These are phyloP conservation scores for Talaromyces sp. DNA, from an alignment of 2,329 filamentous ascomycete species.

Conservation along the genomic window DNA sequence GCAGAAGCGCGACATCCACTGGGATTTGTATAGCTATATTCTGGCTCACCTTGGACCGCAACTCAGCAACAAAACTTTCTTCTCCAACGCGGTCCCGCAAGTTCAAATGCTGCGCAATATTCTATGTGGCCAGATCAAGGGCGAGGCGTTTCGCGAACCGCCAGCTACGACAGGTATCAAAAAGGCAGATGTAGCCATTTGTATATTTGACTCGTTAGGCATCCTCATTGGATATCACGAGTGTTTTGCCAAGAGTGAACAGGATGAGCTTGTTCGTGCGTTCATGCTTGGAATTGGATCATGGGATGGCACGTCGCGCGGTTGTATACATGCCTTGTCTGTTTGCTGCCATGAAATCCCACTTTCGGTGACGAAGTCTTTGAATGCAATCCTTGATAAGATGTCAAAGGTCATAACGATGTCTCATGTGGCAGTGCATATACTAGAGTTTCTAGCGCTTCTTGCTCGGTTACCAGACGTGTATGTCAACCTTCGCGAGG, in stretches of 20 bases:
- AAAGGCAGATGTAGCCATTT: conserved; percentile 82
- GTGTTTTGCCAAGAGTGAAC: conserved; percentile 74
- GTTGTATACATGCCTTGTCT: conserved; percentile 88
- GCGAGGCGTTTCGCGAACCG: conserved; percentile 72
- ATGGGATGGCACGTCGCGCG: conserved; percentile 81
- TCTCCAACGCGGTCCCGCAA: conserved; percentile 65
- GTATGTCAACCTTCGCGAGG: conserved; percentile 81
- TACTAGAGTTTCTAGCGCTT: conserved; percentile 89
- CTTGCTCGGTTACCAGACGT: conserved; percentile 78
- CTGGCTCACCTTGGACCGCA: conserved; percentile 82
- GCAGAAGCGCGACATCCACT: conserved; percentile 63
- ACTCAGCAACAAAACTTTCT: conserved; percentile 82
- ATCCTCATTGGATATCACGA: conserved; percentile 88
- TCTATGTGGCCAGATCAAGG: conserved; percentile 76
- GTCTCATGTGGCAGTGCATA: conserved; percentile 83
- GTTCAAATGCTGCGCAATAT: conserved; percentile 69
- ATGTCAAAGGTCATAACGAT: conserved; percentile 97
- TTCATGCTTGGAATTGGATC: conserved; percentile 80
- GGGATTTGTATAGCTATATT: conserved; percentile 90
- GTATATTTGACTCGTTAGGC: conserved; percentile 78
- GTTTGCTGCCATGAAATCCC: conserved; percentile 95
- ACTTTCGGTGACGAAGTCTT: conserved; percentile 73
- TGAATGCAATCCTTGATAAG: conserved; percentile 81
- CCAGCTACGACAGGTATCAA: conserved; percentile 72
- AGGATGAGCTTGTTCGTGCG: conserved; percentile 80